Evolutionary conservation across 208 protist genomes (phyloP).

Genomic region (Trypanosoma melophagium): DNA sequence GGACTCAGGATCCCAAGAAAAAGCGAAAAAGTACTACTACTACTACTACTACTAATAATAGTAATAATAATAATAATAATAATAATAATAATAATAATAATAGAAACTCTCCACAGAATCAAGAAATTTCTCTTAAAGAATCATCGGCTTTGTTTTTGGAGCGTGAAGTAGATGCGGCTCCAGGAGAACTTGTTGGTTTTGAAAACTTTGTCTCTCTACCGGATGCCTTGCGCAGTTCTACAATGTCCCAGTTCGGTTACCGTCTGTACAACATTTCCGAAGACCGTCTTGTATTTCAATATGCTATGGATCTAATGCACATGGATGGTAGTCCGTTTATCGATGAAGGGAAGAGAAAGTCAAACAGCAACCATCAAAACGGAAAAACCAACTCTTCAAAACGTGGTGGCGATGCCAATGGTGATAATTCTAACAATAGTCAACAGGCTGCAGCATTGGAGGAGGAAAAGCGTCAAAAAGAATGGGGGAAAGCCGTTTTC

Average conservation of each 20-base stretch:
- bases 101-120: background rate
- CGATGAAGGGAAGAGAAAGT: conserved; percentile 21
- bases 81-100: conserved; percentile 16
- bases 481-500: conserved; percentile 14
- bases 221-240: conserved; percentile 47
- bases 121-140: conserved; percentile 24
- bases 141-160: conserved; percentile 60
- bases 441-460: conserved; percentile 11
- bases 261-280: conserved; percentile 70
- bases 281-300: conserved; percentile 75
- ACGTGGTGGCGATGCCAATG: background rate
- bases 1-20: conserved; percentile 78
- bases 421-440: background rate
- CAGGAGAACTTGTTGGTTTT: conserved; percentile 69
- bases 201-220: conserved; percentile 47
- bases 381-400: conserved; percentile 22
- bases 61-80: background rate
- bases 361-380: conserved; percentile 13
- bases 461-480: conserved; percentile 32
- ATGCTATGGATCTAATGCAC: conserved; percentile 45
- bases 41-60: conserved; percentile 8
- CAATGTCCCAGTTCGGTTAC: conserved; percentile 51
- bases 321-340: conserved; percentile 36
- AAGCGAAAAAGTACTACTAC: conserved; percentile 38
- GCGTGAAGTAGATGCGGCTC: conserved; percentile 40